Percentiles rank a stretch among this genome's conserved stretches.
phyloP scores from a whole-genome alignment of 768 basidiomycete genomes.

The Auriscalpium orientale region DNA sequence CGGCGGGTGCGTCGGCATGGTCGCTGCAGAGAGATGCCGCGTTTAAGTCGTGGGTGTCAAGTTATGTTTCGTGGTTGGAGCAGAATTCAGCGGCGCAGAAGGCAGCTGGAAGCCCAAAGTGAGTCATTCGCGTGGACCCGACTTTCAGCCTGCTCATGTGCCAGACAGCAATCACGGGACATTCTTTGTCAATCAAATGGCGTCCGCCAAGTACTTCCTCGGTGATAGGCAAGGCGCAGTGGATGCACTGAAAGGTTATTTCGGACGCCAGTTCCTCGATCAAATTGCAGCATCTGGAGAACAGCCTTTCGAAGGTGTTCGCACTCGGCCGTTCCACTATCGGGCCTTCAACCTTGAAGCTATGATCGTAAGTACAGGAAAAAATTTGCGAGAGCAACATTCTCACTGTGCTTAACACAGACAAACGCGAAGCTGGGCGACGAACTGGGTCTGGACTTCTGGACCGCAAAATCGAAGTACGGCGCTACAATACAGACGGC shows the following conservation, averaged over 20 bases:
- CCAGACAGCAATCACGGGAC: conserved; percentile 43
- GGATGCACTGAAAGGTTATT: conserved; percentile 33
- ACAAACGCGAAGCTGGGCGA: conserved; percentile 48
- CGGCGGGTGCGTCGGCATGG: conserved; percentile 33
- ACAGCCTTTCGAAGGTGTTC: conserved; percentile 49
- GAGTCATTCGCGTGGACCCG: conserved; percentile 10
- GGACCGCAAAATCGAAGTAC: conserved; percentile 38
- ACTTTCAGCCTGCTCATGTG: not conserved
- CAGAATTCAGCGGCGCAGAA: conserved; percentile 35
- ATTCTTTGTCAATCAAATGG: conserved; percentile 41
- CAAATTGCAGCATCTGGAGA: conserved; percentile 47
- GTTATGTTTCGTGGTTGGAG: conserved; percentile 39
- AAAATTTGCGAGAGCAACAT: not conserved
- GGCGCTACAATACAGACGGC: conserved; percentile 48
- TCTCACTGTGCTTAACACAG: conserved; percentile 17
- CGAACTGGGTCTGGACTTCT: conserved; percentile 40
- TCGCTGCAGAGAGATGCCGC: conserved; percentile 28
- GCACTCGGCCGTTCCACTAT: conserved; percentile 50
- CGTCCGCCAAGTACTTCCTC: conserved; percentile 31
- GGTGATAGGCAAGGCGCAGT: conserved; percentile 36
- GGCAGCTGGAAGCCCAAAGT: conserved; percentile 42
- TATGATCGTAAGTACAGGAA: conserved; percentile 35
- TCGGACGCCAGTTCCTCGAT: conserved; percentile 32
- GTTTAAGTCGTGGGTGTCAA: conserved; percentile 36
- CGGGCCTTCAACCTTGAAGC: conserved; percentile 53